Evolutionary conservation across 306 rosid species (phyloP).

Genomic region (Rosa chinensis): DNA sequence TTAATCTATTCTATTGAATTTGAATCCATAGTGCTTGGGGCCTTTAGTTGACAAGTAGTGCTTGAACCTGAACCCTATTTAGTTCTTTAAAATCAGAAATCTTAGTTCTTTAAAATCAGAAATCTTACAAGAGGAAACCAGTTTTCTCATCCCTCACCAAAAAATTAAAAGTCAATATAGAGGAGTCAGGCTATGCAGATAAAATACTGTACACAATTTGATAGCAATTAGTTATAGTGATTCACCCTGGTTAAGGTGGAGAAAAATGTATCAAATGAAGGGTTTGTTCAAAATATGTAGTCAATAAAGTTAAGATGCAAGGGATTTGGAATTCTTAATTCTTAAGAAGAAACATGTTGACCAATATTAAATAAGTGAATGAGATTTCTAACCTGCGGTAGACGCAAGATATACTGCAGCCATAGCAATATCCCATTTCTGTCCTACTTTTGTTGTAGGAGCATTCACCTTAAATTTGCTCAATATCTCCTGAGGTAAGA

Average conservation of each 20-base stretch:
- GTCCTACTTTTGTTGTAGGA: slow-evolving; percentile 2
- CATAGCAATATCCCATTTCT: slow-evolving; percentile 29
- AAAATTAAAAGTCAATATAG: neutral
- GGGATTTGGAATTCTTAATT: neutral
- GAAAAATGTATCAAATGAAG: neutral
- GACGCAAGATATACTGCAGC: slow-evolving; percentile 27
- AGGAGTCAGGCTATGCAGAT: neutral
- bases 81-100: neutral
- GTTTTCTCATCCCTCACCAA: neutral
- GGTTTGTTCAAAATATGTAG: neutral
- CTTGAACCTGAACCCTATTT: neutral
- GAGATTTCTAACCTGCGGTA: slow-evolving; percentile 9
- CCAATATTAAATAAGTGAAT: neutral
- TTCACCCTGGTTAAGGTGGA: neutral
- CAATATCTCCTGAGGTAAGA: slow-evolving; percentile 21
- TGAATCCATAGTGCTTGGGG: neutral
- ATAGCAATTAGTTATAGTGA: neutral
- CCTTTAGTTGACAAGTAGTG: neutral
- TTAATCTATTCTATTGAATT: neutral
- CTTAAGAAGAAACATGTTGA: neutral
- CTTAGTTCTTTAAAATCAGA: neutral
- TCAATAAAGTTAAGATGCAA: neutral
- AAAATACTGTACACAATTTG: neutral
- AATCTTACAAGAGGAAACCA: neutral
- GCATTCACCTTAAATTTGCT: neutral